phyloP scores from a whole-genome alignment of 176 grass and related monocot genomes.

The Pharus latifolius region DNA sequence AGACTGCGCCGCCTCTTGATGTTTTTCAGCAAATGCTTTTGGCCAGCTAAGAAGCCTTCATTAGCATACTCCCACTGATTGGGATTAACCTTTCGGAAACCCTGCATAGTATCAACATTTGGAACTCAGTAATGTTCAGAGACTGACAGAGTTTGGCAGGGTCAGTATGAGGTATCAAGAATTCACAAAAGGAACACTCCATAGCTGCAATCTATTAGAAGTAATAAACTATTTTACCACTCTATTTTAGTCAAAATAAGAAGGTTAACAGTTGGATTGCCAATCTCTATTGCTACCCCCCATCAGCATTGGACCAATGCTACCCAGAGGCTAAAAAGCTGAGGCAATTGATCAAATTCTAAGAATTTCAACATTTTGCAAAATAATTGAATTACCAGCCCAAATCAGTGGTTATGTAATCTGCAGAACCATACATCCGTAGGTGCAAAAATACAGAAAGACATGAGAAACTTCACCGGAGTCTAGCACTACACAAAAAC shows the following conservation, averaged over 20 bases:
- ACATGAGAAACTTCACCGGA: not conserved
- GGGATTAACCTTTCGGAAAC: constrained; percentile 41
- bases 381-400: not conserved
- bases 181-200: not conserved
- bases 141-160: not conserved
- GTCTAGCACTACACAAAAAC: not conserved
- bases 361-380: not conserved
- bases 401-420: not conserved
- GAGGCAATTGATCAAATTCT: not conserved
- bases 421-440: not conserved
- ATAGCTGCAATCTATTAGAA: not conserved
- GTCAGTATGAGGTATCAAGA: not conserved
- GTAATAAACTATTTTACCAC: not conserved
- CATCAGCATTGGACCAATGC: not conserved
- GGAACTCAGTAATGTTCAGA: not conserved
- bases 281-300: not conserved
- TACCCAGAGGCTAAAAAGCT: not conserved
- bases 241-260: not conserved
- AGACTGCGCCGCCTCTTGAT: constrained; percentile 30
- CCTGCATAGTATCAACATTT: constrained; percentile 10
- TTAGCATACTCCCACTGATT: constrained; percentile 45
- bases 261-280: no score
- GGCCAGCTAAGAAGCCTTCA: constrained; percentile 29
- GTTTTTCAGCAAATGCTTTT: constrained; percentile 36
- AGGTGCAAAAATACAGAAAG: not conserved